phyloP scores from a whole-genome alignment of 768 basidiomycete genomes.

The Boletus pseudo-olivaceus region DNA sequence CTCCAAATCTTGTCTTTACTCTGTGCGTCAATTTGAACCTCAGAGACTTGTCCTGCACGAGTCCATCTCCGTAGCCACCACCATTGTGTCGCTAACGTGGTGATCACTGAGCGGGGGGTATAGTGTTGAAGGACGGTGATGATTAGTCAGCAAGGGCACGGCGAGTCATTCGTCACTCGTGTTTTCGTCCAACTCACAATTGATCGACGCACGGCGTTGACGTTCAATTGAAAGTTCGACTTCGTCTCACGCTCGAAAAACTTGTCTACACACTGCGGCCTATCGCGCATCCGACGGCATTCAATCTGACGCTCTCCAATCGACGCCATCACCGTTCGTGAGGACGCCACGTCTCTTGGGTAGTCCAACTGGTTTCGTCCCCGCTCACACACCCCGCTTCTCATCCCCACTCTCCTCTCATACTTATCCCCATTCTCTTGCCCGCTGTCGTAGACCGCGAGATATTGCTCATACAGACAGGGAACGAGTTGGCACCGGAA shows the following conservation, averaged over 20 bases:
- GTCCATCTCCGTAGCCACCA: no score
- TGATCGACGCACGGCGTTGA: background rate
- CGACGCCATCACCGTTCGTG: constrained; percentile 42
- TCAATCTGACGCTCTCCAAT: constrained; percentile 26
- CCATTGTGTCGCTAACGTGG: no score
- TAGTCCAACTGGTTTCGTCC: constrained; percentile 57
- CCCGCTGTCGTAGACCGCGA: constrained; percentile 80
- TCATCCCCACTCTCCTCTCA: constrained; percentile 38
- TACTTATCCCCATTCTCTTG: constrained; percentile 7
- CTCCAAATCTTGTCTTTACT: no score
- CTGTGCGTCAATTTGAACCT: no score
- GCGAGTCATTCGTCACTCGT: constrained; percentile 4
- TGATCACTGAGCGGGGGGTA: no score
- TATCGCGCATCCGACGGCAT: constrained; percentile 57
- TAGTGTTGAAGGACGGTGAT: no score
- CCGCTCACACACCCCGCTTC: constrained; percentile 61
- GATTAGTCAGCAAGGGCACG: background rate
- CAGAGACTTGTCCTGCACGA: no score
- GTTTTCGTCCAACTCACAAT: background rate
- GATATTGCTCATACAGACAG: constrained; percentile 78
- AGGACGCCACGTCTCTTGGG: no score
- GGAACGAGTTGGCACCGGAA: constrained; percentile 74
- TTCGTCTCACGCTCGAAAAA: constrained; percentile 21
- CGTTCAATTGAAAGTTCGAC: constrained; percentile 4
- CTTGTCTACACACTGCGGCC: constrained; percentile 38